These are phyloP conservation scores for Ustilago esculenta DNA, from an alignment of 1,284 basidiomycete genomes.

Conservation along the genomic window DNA sequence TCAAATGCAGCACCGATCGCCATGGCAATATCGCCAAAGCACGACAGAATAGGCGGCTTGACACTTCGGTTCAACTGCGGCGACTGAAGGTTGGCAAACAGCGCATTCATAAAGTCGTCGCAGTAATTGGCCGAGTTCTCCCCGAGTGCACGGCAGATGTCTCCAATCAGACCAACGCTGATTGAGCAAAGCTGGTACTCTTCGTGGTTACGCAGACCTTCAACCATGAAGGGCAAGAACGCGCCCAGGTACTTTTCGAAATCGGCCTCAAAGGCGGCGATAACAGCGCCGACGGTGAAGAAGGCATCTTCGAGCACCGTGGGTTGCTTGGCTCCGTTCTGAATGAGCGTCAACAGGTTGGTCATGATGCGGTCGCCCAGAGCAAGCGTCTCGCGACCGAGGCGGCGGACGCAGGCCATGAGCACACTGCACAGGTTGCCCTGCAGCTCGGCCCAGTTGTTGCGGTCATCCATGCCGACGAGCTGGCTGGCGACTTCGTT, in stretches of 20 bases:
- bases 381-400: constrained; percentile 84
- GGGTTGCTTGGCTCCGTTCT: constrained; percentile 85
- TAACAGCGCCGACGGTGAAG: constrained; percentile 84
- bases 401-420: constrained; percentile 70
- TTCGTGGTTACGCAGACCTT: constrained; percentile 90
- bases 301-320: constrained; percentile 98
- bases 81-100: constrained; percentile 91
- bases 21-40: constrained; percentile 96
- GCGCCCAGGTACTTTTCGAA: constrained; percentile 90
- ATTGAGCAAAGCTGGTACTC: constrained; percentile 95
- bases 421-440: constrained; percentile 84
- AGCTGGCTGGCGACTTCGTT: constrained; percentile 80
- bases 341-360: constrained; percentile 83
- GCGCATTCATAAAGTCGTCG: constrained; percentile 85
- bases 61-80: constrained; percentile 90
- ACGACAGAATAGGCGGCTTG: constrained; percentile 93
- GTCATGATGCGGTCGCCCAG: constrained; percentile 96
- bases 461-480: constrained; percentile 91
- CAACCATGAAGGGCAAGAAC: constrained; percentile 88
- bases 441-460: constrained; percentile 99
- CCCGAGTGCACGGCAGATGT: constrained; percentile 90
- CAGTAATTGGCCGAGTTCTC: constrained; percentile 84
- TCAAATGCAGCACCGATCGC: constrained; percentile 86
- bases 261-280: constrained; percentile 78
- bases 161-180: constrained; percentile 93